These are phyloP conservation scores for Fomitopsis pinicola DNA, from an alignment of 1,284 basidiomycete genomes.

Conservation along the genomic window DNA sequence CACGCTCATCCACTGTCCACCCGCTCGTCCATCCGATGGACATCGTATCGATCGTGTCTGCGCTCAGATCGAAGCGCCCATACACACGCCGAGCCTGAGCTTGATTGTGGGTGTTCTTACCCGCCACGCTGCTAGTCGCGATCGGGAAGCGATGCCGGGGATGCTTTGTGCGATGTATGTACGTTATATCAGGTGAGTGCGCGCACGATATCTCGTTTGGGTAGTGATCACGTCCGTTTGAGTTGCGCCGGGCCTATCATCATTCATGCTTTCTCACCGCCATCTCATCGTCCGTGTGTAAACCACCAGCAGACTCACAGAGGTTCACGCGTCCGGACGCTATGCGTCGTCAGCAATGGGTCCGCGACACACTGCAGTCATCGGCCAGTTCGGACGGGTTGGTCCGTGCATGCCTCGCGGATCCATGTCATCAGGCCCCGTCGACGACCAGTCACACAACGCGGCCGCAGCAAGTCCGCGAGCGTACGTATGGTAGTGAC, in stretches of 20 bases:
- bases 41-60: conserved; percentile 1
- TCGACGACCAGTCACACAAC: neutral
- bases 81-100: neutral
- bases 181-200: neutral
- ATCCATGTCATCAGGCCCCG: neutral
- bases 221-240: neutral
- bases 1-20: neutral
- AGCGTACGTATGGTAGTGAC: neutral
- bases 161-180: no score
- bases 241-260: neutral
- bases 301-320: neutral
- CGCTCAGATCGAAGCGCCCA: neutral
- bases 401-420: neutral
- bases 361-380: neutral
- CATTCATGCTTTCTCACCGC: neutral
- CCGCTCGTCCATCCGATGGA: neutral
- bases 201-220: neutral
- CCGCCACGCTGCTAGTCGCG: neutral
- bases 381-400: neutral
- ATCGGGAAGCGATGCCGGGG: neutral
- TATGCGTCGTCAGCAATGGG: neutral
- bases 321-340: neutral
- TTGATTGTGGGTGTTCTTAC: neutral
- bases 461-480: neutral
- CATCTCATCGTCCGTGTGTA: neutral